Base-by-base conservation (phyloP, 1,284 basidiomycete species). In the Schizophyllum amplum region DNA sequence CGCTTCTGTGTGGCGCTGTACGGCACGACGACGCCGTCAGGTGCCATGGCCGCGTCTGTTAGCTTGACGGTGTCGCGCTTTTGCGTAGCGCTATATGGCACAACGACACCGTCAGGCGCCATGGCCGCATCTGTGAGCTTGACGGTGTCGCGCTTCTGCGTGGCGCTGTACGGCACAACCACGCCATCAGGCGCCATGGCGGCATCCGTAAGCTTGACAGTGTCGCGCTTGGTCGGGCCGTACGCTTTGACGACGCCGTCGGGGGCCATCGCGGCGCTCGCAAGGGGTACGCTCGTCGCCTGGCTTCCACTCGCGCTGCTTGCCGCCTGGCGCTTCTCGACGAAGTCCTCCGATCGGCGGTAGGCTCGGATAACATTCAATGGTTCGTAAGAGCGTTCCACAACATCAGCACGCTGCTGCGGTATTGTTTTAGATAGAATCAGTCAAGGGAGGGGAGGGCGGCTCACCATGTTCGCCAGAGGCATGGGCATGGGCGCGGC, bases 311-410 rank as follows among this genome's bases (percentile, higher is more conserved):
- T 15, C 53, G 55, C 17, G 42, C n/a, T 22, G 33, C 49, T n/a
- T 54, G 46, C 9, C 42, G 24, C 33, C 51, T 58, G n/a, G 51
- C 50, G 49, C 53, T 24, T 13, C 21, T 17, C 42, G 51, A 48
- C 6, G 25, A 55, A 26, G 57, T 54, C 52, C 53, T 52, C 24
- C 51, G 33, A 9, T 9, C 33, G 33, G 11, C 33, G 33, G 65
- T 81, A 82, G 23, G 75, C 75, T 24, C 68, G 69, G 61, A 82
- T 79, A 27, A 72, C 74, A 55, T 77, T 70, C 52, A 81, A 68
- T 23, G 75, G 72, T 54, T 70, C 69, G 46, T 70, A 65, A 51
- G 66, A 68, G 57, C 73, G 74, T 56, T 62, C 61, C 24, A 59
- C 64, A 53, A 61, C 53, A 53, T 52, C 47, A 52, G 33, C 33